phyloP scores from a whole-genome alignment of 2,329 filamentous ascomycete genomes.

The Xylaria sp. region DNA sequence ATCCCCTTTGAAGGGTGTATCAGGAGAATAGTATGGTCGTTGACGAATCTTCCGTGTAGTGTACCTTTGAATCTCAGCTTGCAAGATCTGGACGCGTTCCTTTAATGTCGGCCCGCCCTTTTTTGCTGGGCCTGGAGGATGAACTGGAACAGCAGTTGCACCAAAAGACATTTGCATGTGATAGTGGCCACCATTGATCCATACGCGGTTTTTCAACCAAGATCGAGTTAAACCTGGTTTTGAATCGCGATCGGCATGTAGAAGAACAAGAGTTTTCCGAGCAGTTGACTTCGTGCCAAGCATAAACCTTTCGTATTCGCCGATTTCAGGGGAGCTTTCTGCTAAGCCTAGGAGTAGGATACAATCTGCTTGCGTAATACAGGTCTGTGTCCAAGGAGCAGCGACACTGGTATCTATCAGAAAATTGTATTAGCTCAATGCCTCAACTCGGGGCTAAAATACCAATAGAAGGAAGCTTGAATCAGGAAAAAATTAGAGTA shows the following conservation, averaged over 20 bases:
- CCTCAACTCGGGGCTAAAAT: not conserved
- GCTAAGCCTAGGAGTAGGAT: conserved; percentile 92
- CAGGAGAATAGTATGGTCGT: conserved; percentile 86
- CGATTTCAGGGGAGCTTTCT: conserved; percentile 88
- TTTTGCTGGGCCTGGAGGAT: conserved; percentile 70
- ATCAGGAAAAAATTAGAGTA: conserved; percentile 78
- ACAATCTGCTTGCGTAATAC: conserved; percentile 95
- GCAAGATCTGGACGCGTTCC: conserved; percentile 90
- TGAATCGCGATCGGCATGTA: conserved; percentile 91
- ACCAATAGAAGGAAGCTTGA: conserved; percentile 12
- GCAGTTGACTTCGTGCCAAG: conserved; percentile 98
- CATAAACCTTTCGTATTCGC: conserved; percentile 96
- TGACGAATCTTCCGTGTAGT: conserved; percentile 93
- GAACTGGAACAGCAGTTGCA: conserved; percentile 77
- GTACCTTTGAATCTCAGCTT: conserved; percentile 98
- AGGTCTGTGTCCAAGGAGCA: conserved; percentile 97
- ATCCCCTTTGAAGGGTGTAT: conserved; percentile 94
- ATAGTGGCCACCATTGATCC: conserved; percentile 98
- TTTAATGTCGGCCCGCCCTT: conserved; percentile 88
- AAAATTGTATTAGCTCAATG: conserved; percentile 29
- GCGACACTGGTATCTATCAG: conserved; percentile 90
- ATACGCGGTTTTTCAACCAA: conserved; percentile 92
- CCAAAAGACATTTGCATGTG: conserved; percentile 96
- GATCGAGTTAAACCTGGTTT: conserved; percentile 83
- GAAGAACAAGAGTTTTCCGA: conserved; percentile 87